A percentile compares a stretch with the other conserved stretches of the same genome.
phyloP scores from a whole-genome alignment of 306 rosid species.

The Quercus glauca region DNA sequence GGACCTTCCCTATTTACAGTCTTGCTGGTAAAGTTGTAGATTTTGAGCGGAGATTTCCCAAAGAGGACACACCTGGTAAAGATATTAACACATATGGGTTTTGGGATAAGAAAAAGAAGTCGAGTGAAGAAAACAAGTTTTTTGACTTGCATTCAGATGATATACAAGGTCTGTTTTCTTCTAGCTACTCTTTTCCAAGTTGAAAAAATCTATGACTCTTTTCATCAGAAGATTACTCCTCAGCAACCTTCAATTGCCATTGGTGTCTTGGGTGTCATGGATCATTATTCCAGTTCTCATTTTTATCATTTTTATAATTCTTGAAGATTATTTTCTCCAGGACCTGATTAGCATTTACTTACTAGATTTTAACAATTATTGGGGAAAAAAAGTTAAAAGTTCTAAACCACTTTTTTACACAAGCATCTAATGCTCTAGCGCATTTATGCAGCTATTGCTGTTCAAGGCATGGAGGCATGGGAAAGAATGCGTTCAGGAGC shows the following conservation, averaged over 20 bases:
- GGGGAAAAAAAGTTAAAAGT: neutral
- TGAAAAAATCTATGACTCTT: neutral
- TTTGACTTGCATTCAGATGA: conserved; percentile 32
- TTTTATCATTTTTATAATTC: neutral
- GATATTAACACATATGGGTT: conserved; percentile 48
- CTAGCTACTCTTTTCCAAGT: neutral
- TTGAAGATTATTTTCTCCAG: neutral
- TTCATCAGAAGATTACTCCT: neutral
- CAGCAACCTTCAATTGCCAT: no score
- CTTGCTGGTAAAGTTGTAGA: conserved; percentile 64
- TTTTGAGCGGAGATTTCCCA: conserved; percentile 62
- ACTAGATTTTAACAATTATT: neutral
- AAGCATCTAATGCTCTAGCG: neutral
- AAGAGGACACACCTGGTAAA: conserved; percentile 36
- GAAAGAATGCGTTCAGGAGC: conserved; percentile 51
- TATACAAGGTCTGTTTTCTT: conserved; percentile 39
- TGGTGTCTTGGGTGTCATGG: neutral
- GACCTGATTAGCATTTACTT: neutral
- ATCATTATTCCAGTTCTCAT: neutral
- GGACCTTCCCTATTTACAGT: conserved; percentile 56
- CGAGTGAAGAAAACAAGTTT: conserved; percentile 15
- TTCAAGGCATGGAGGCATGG: conserved; percentile 65
- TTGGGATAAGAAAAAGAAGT: conserved; percentile 38
- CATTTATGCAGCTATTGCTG: conserved; percentile 43
- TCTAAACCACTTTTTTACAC: neutral